These are phyloP conservation scores for Knoxia roxburghii DNA, from an alignment of 257 asterid species.

Conservation along the genomic window DNA sequence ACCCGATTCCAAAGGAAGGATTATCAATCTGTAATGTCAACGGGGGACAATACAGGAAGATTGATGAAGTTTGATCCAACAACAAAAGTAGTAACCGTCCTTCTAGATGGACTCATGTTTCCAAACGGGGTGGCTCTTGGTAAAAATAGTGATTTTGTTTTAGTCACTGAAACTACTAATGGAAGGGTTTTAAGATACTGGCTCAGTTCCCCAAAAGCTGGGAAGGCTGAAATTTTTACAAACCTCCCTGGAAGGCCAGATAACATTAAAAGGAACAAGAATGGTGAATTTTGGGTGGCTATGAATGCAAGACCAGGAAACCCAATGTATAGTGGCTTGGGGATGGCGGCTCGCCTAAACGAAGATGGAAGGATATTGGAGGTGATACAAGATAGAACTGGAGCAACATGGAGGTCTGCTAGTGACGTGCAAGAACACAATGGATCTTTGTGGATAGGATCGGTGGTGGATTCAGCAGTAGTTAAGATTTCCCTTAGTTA, in stretches of 20 bases:
- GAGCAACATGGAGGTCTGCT: slow-evolving; percentile 39
- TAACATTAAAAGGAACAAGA: slow-evolving; percentile 38
- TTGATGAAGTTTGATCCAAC: slow-evolving; percentile 45
- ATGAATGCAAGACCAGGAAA: slow-evolving; percentile 17
- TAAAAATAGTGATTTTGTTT: slow-evolving; percentile 35
- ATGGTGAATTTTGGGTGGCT: slow-evolving; percentile 75
- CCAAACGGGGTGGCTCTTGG: slow-evolving; percentile 75
- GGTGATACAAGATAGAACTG: slow-evolving; percentile 26
- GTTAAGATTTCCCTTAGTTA: too few relatives aligned
- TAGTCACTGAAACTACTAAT: slow-evolving; percentile 55
- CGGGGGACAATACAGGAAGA: slow-evolving; percentile 58
- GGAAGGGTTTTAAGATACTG: slow-evolving; percentile 41
- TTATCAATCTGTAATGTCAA: slow-evolving; percentile 28
- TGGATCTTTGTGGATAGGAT: slow-evolving; percentile 61
- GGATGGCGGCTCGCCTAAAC: slow-evolving; percentile 44
- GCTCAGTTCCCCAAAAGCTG: slow-evolving; percentile 26
- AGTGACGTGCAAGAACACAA: slow-evolving; percentile 47
- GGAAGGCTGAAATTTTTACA: slow-evolving; percentile 31
- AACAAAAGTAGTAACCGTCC: slow-evolving; percentile 26
- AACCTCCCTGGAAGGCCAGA: slow-evolving; percentile 55
- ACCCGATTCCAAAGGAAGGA: slow-evolving; percentile 48
- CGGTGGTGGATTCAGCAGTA: slow-evolving; percentile 18
- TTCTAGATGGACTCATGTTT: slow-evolving; percentile 39
- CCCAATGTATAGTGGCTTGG: slow-evolving; percentile 22
- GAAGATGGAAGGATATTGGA: slow-evolving; percentile 40